Conservation (phyloP, 768 basidiomycete species). For the Inosperma sp. region DNA sequence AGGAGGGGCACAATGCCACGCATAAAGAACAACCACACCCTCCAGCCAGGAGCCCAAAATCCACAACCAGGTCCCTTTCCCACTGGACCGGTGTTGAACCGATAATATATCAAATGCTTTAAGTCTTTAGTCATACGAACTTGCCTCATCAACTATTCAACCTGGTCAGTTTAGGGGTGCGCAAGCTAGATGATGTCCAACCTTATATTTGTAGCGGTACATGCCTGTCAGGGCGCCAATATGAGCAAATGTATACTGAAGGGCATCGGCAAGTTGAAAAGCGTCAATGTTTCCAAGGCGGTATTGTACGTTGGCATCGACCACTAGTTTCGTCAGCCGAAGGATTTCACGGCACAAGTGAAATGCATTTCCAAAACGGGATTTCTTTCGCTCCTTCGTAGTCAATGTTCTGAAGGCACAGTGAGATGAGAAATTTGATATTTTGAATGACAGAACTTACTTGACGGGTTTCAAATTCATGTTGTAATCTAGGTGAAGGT, state of each 20-base stretch:
- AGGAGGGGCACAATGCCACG: slow-evolving; percentile 96
- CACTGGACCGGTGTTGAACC: slow-evolving; percentile 99
- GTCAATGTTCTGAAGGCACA: slow-evolving; percentile 89
- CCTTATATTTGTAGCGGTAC: slow-evolving; percentile 99
- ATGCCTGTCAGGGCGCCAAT: slow-evolving; percentile 98
- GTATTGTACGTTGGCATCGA: slow-evolving; percentile 98
- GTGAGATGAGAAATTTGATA: slow-evolving; percentile 7
- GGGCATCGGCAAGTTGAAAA: slow-evolving; percentile 96
- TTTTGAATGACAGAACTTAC: slow-evolving; percentile 34
- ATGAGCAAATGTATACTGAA: slow-evolving; percentile 97
- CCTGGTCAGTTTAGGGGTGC: not conserved
- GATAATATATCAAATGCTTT: slow-evolving; percentile 97
- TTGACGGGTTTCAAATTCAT: slow-evolving; percentile 98
- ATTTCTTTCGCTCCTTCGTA: slow-evolving; percentile 99
- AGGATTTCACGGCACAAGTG: slow-evolving; percentile 97
- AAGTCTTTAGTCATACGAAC: slow-evolving; percentile 99
- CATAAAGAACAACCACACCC: slow-evolving; percentile 99
- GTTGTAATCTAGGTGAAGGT: slow-evolving; percentile 95
- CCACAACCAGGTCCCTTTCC: slow-evolving; percentile 99
- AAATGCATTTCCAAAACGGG: slow-evolving; percentile 99
- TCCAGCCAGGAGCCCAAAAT: slow-evolving; percentile 99
- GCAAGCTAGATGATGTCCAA: slow-evolving; percentile 23
- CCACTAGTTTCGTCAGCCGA: slow-evolving; percentile 95
- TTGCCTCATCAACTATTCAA: slow-evolving; percentile 87
- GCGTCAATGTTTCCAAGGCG: slow-evolving; percentile 98